Percentiles rank a stretch among this genome's conserved stretches.
Conservation (phyloP, 495 filamentous ascomycete species). For the Physcia stellaris region DNA sequence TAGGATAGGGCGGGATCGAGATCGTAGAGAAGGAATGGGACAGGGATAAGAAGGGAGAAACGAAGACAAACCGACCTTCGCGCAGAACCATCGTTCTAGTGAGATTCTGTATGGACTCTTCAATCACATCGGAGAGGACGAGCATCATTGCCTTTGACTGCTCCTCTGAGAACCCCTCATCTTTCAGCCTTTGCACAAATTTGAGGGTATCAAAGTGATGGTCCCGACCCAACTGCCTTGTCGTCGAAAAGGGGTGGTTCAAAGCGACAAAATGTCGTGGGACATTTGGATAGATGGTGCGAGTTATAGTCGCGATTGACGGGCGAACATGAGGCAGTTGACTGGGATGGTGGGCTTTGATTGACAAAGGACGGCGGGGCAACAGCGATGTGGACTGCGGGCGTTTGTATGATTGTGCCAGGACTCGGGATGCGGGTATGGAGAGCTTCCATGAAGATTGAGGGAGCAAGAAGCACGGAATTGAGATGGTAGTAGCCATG, state of each 20-base stretch:
- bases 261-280: too few species aligned
- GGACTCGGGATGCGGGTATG: not conserved
- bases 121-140: constrained; percentile 90
- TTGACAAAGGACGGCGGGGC: not conserved
- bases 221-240: constrained; percentile 45
- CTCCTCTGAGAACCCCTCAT: constrained; percentile 90
- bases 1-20: not conserved
- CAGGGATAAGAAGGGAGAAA: not conserved
- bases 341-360: not conserved
- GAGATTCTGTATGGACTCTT: constrained; percentile 96
- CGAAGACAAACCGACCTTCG: constrained; percentile 40
- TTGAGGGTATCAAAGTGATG: constrained; percentile 98
- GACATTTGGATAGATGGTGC: too few species aligned
- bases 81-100: constrained; percentile 98
- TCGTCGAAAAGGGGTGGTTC: constrained; percentile 56
- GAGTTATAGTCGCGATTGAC: too few species aligned
- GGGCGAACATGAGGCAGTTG: too few species aligned
- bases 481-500: constrained; percentile 5
- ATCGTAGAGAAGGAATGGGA: not conserved
- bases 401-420: not conserved
- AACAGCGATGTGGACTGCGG: not conserved
- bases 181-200: constrained; percentile 80
- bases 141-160: constrained; percentile 96
- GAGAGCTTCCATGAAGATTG: constrained; percentile 12
- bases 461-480: constrained; percentile 14